Base-by-base conservation (phyloP, 768 basidiomycete genomes). In the Porphyrellus cyaneotinctus region DNA sequence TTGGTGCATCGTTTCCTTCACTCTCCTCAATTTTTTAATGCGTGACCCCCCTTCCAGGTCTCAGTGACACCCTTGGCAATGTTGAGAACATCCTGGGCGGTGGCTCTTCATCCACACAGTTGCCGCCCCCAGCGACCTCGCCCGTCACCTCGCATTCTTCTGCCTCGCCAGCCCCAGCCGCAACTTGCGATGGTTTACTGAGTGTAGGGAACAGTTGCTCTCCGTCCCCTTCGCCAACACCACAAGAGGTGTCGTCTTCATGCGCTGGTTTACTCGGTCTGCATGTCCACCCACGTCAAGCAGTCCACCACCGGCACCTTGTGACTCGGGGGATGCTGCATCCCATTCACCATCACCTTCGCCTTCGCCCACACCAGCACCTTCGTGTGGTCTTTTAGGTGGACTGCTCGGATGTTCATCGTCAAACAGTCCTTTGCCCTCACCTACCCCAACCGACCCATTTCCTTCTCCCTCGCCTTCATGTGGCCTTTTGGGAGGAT, bases 91-190 rank as follows among this genome's bases (percentile, higher is more conserved):
- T 59, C 20, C n/a, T 56, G 18, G 54, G 46, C 17, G 4, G 20
- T 49, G 15, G 12, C 32, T 0, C 14, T 28, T 58, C 51, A 36
- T 49, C 39, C 9, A 1, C 37, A 10, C 20, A 18, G 10, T 11
- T 18, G 37, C 9, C 32, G 32, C 32, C 11, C 6, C 7, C 32
- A 33, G 12, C 3, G 11, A 48, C 61, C 22, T 54, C 67, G 12
- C 56, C 58, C 20, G 56, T 56, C 10, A 38, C 47, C 11, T 36
- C 60, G 23, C 38, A 51, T 26, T 15, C 35, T 7, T 18, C 63
- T 10, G 14, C 42, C 7, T 18, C 54, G 0, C 3, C 46, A 2
- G 14, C 44, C 10, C 23, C 39, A 14, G 7, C 39, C 13, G 8
- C 35, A 13, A 18, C 51, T n/a, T 37, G 20, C 35, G 13, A 22